phyloP scores from a whole-genome alignment of 139 green algal genomes.

The Chlorella sp. region DNA sequence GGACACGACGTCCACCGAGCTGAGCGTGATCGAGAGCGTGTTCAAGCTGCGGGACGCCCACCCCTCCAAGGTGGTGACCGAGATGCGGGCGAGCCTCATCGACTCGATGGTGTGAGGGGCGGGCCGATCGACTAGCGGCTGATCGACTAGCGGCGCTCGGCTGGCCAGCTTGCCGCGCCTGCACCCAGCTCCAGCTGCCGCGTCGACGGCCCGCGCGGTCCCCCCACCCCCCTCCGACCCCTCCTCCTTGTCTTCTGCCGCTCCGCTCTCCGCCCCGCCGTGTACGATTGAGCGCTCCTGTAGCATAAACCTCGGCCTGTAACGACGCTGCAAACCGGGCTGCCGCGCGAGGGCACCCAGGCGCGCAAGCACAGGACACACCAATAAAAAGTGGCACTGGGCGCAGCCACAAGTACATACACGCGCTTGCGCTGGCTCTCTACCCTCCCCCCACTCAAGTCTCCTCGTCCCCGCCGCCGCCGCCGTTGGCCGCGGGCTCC shows the following conservation, averaged over 20 bases:
- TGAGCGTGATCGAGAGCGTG: conserved; percentile 94
- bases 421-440: too few relatives aligned
- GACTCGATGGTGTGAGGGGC: conserved; percentile 82
- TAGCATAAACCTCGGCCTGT: conserved; percentile 58
- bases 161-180: too few relatives aligned
- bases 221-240: neutral
- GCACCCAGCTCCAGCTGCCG: too few relatives aligned
- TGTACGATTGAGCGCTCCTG: conserved; percentile 66
- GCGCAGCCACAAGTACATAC: too few relatives aligned
- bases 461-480: neutral
- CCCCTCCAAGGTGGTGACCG: conserved; percentile 84
- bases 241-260: neutral
- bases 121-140: neutral
- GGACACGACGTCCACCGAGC: conserved; percentile 97
- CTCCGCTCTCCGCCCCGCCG: neutral
- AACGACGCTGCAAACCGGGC: neutral
- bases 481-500: neutral
- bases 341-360: neutral
- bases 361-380: too few relatives aligned
- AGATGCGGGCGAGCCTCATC: conserved; percentile 91
- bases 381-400: too few relatives aligned
- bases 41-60: conserved; percentile 91
- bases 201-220: neutral
- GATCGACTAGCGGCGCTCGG: too few relatives aligned
- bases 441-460: neutral